Evolutionary conservation across 2,329 filamentous ascomycete species (phyloP).

Genomic region (Lasiodiplodia sp.): DNA sequence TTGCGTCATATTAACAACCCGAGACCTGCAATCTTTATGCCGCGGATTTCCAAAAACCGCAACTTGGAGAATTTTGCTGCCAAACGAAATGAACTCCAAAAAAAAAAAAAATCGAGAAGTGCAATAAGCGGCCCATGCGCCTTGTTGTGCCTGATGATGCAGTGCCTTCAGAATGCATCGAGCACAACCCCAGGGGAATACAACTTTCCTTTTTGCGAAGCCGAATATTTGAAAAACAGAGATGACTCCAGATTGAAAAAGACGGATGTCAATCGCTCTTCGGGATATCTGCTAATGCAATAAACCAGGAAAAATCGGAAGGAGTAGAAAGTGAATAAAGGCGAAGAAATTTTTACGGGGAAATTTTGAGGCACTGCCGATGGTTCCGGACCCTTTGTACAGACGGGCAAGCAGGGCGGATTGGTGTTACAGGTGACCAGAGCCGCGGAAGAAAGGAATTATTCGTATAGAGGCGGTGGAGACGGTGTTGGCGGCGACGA

Average conservation of each 20-base stretch:
- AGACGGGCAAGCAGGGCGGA: conserved; percentile 16
- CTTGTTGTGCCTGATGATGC: conserved; percentile 3
- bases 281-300: conserved; percentile 28
- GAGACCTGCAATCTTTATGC: conserved; percentile 17
- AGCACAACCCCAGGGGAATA: conserved; percentile 7
- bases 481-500: neutral
- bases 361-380: conserved; percentile 23
- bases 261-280: conserved; percentile 17
- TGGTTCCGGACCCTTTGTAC: conserved; percentile 25
- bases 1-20: neutral
- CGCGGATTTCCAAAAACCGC: conserved; percentile 6
- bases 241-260: conserved; percentile 5
- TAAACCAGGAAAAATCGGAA: conserved; percentile 11
- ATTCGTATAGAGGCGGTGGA: neutral
- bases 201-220: conserved; percentile 19
- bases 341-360: neutral
- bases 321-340: neutral
- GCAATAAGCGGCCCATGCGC: neutral
- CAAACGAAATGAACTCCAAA: conserved; percentile 19
- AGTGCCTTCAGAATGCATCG: neutral
- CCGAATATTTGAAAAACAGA: neutral
- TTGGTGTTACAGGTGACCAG: conserved; percentile 11
- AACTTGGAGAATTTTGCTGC: conserved; percentile 10
- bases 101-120: neutral
- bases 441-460: neutral